Evolutionary conservation across 2,329 filamentous ascomycete genomes (phyloP).

Genomic region (Lasiodiplodia sp.): DNA sequence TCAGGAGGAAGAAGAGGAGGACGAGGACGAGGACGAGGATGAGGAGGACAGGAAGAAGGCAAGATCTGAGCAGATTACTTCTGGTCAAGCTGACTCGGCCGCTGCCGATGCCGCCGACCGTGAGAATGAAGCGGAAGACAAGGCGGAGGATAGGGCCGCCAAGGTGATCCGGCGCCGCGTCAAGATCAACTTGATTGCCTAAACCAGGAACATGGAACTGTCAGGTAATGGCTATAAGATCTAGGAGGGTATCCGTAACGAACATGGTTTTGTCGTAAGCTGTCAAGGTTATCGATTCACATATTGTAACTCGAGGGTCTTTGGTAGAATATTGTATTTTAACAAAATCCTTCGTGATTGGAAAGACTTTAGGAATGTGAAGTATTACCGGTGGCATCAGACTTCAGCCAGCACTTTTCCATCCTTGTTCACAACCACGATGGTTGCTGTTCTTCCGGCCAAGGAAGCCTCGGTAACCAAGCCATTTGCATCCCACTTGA

Average conservation of each 20-base stretch:
- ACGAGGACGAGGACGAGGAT: not conserved
- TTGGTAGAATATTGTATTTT: too few relatives aligned
- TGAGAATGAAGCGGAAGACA: constrained; percentile 6
- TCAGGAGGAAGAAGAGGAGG: not conserved
- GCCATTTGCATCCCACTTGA: constrained; percentile 53
- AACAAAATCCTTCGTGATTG: not conserved
- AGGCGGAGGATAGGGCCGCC: not conserved
- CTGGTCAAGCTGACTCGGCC: not conserved
- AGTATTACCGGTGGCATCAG: not conserved
- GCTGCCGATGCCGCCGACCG: constrained; percentile 31
- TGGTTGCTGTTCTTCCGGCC: constrained; percentile 26
- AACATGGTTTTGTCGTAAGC: too few relatives aligned
- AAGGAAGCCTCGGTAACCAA: constrained; percentile 40
- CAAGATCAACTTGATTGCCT: not conserved
- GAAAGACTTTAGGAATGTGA: not conserved
- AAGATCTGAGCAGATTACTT: not conserved
- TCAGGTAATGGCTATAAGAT: too few relatives aligned
- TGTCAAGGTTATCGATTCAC: too few relatives aligned
- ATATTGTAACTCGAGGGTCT: too few relatives aligned
- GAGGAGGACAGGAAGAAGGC: not conserved
- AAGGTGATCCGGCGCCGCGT: constrained; percentile 1
- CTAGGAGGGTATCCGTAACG: too few relatives aligned
- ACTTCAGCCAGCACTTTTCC: constrained; percentile 8
- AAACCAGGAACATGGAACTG: too few relatives aligned
- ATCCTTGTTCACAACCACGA: constrained; percentile 32